Evolutionary conservation across 331 rosid species (phyloP).

Genomic region (Malus hybrid): DNA sequence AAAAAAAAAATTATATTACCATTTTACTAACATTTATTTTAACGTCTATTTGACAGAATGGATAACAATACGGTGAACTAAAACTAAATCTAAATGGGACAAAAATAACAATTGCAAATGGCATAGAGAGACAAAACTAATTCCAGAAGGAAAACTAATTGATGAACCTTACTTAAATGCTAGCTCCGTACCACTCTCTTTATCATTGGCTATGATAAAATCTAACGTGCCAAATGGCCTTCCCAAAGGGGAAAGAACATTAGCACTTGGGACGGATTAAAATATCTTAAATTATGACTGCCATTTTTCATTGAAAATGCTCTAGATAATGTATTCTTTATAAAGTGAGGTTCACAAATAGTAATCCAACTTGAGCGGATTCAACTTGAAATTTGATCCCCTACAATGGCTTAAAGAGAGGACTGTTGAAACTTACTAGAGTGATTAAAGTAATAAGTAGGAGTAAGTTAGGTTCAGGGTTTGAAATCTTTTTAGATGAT

Average conservation of each 20-base stretch:
- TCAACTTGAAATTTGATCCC: not conserved
- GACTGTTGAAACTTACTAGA: not conserved
- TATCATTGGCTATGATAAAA: not conserved
- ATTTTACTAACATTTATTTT: no score
- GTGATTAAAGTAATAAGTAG: no score
- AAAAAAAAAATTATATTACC: no score
- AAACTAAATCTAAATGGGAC: no score
- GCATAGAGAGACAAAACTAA: no score
- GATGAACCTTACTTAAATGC: not conserved
- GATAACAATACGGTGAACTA: no score
- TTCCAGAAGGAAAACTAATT: no score
- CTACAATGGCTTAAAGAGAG: not conserved
- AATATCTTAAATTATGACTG: not conserved
- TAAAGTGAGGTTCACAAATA: not conserved
- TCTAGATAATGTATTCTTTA: not conserved
- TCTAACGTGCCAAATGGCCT: slow-evolving; percentile 8
- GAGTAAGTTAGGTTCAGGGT: no score
- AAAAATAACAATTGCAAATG: no score
- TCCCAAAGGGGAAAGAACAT: slow-evolving; percentile 22
- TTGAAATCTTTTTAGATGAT: not conserved
- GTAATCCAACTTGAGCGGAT: not conserved
- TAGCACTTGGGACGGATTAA: not conserved
- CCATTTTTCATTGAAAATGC: not conserved
- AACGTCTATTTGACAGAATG: no score
- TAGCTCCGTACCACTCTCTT: not conserved